phyloP scores from a whole-genome alignment of 345 rosid genomes.

The Lepidium africanum region DNA sequence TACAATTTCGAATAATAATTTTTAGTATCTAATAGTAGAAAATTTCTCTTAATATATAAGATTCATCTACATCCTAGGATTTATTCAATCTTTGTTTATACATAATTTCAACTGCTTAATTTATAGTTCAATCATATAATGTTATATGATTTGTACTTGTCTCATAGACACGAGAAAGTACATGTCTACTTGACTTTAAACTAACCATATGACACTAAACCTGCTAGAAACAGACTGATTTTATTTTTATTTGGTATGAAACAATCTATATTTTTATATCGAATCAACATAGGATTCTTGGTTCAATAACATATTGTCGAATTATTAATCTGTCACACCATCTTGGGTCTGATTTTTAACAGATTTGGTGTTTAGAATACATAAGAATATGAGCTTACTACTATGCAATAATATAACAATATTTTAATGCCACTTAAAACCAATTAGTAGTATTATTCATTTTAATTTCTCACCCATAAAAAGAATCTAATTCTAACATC shows the following conservation, averaged over 20 bases:
- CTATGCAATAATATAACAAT: neutral
- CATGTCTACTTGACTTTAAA: neutral
- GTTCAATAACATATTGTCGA: neutral
- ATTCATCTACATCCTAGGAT: too few relatives aligned
- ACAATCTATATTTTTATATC: neutral
- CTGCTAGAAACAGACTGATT: neutral
- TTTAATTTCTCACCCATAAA: too few relatives aligned
- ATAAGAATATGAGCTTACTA: too few relatives aligned
- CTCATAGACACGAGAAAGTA: neutral
- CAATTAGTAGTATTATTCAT: too few relatives aligned
- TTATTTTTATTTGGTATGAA: neutral
- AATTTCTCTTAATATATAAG: too few relatives aligned
- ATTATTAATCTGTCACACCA: neutral
- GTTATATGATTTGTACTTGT: neutral
- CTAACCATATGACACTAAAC: neutral
- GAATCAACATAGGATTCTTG: conserved; percentile 12
- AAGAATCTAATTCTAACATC: too few relatives aligned
- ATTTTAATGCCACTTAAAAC: conserved; percentile 12
- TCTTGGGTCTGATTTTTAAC: neutral
- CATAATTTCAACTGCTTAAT: too few relatives aligned
- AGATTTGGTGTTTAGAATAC: neutral
- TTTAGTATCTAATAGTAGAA: too few relatives aligned
- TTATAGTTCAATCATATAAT: neutral
- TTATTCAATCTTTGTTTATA: too few relatives aligned
- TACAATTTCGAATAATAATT: too few relatives aligned